A percentile compares a stretch with the other conserved stretches of the same genome.
Evolutionary conservation across 768 basidiomycete genomes (phyloP).

Genomic region (Boletus vinaceobasis): DNA sequence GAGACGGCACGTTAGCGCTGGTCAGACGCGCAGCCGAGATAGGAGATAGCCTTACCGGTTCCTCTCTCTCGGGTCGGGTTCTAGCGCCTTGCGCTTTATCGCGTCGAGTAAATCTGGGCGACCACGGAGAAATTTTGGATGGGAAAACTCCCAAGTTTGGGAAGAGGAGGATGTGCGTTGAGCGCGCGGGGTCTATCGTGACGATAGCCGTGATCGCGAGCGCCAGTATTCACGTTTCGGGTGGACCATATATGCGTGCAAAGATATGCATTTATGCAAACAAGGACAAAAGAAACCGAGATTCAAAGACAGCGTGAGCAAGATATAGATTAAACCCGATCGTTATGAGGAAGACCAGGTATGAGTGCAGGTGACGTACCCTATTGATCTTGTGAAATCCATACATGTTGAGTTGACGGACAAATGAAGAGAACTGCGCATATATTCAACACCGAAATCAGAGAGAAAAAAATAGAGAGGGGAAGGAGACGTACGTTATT

Average conservation of each 20-base stretch:
- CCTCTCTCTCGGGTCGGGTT: constrained; percentile 62
- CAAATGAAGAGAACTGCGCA: constrained; percentile 95
- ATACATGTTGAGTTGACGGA: constrained; percentile 94
- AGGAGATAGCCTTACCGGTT: constrained; percentile 19
- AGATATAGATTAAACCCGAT: constrained; percentile 4
- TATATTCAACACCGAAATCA: constrained; percentile 3
- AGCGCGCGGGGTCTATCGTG: constrained; percentile 68
- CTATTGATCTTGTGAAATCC: constrained; percentile 94
- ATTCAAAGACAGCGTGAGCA: no score
- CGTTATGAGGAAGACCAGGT: constrained; percentile 9
- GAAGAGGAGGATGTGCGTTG: constrained; percentile 77
- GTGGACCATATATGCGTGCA: no score
- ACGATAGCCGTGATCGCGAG: background rate
- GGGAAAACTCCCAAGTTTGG: constrained; percentile 88
- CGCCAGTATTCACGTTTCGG: no score
- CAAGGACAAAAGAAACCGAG: background rate
- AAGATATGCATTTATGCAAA: constrained; percentile 8
- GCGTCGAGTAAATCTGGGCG: constrained; percentile 79
- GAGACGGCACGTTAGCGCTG: constrained; percentile 28
- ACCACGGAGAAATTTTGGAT: constrained; percentile 80
- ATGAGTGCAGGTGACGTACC: constrained; percentile 38
- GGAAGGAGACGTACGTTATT: constrained; percentile 60
- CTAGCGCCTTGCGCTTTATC: constrained; percentile 82
- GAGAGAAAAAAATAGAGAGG: background rate
- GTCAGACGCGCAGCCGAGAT: background rate